These are phyloP conservation scores for Rhodosporidiobolus sp. DNA, from an alignment of 768 basidiomycete genomes.

Conservation along the genomic window DNA sequence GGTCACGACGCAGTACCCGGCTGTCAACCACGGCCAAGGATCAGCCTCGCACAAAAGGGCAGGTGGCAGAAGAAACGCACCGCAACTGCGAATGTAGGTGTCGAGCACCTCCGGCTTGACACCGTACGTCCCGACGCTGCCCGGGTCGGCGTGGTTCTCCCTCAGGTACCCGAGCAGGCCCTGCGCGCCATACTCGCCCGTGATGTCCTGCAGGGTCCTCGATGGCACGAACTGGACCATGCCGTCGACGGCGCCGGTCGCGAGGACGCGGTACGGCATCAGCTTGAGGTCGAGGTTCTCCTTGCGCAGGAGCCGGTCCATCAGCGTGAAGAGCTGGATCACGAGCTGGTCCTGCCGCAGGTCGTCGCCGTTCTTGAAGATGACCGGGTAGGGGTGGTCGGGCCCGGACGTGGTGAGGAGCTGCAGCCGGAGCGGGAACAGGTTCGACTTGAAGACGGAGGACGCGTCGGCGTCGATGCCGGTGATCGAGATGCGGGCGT, in stretches of 20 bases:
- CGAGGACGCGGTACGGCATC: slow-evolving; percentile 86
- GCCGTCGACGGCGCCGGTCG: slow-evolving; percentile 85
- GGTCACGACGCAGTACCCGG: slow-evolving; percentile 96
- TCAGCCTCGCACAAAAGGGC: too few species aligned
- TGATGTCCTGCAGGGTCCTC: slow-evolving; percentile 90
- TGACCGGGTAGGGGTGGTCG: slow-evolving; percentile 70
- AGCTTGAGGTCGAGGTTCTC: slow-evolving; percentile 92
- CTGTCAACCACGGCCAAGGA: slow-evolving; percentile 53
- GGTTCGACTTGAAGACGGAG: slow-evolving; percentile 94
- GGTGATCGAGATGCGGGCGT: slow-evolving; percentile 76
- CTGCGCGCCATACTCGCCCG: slow-evolving; percentile 68
- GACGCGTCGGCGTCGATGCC: slow-evolving; percentile 90
- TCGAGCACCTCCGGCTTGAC: slow-evolving; percentile 94
- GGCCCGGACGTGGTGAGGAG: slow-evolving; percentile 72
- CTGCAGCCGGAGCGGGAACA: slow-evolving; percentile 83
- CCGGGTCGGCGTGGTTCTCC: slow-evolving; percentile 84
- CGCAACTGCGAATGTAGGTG: slow-evolving; percentile 93
- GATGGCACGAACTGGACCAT: slow-evolving; percentile 96
- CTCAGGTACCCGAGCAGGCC: slow-evolving; percentile 84
- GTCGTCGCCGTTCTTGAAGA: slow-evolving; percentile 99
- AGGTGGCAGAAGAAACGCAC: slow-evolving; percentile 54
- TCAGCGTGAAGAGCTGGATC: slow-evolving; percentile 95
- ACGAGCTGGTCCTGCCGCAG: slow-evolving; percentile 98
- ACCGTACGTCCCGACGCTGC: slow-evolving; percentile 87
- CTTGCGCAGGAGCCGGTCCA: slow-evolving; percentile 88